Percentiles rank a stretch among this genome's conserved stretches.
phyloP scores from a whole-genome alignment of 768 basidiomycete genomes.

The Pulveroboletus frians region DNA sequence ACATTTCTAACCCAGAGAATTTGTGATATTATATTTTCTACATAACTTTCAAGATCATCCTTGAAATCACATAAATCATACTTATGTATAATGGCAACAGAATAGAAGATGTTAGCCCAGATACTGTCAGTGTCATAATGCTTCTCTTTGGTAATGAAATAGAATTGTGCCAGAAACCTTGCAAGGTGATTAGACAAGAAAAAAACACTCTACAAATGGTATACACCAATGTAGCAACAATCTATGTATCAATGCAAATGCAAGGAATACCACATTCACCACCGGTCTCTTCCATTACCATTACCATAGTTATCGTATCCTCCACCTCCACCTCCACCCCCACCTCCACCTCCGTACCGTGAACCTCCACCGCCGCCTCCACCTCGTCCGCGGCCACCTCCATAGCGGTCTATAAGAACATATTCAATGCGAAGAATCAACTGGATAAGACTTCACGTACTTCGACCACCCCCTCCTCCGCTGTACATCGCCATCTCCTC shows the following conservation, averaged over 20 bases:
- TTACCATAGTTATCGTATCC: constrained; percentile 21
- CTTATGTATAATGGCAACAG: no score
- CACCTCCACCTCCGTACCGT: constrained; percentile 19
- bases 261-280: constrained; percentile 14
- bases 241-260: constrained; percentile 18
- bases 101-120: no score
- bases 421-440: neutral
- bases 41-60: no score
- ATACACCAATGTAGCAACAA: constrained; percentile 18
- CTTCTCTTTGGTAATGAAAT: no score
- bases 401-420: constrained; percentile 51
- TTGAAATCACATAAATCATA: no score
- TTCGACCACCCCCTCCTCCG: constrained; percentile 72
- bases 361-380: constrained; percentile 19
- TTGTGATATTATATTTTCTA: no score
- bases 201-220: constrained; percentile 20
- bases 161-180: neutral
- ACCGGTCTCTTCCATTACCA: constrained; percentile 23
- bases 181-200: neutral
- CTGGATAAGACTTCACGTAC: constrained; percentile 35
- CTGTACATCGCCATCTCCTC: constrained; percentile 91
- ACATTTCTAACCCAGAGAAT: no score
- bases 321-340: constrained; percentile 21
- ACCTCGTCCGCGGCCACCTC: constrained; percentile 34
- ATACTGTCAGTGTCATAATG: no score